Conservation (phyloP, 495 filamentous ascomycete genomes). For the Immersiella caudata region DNA sequence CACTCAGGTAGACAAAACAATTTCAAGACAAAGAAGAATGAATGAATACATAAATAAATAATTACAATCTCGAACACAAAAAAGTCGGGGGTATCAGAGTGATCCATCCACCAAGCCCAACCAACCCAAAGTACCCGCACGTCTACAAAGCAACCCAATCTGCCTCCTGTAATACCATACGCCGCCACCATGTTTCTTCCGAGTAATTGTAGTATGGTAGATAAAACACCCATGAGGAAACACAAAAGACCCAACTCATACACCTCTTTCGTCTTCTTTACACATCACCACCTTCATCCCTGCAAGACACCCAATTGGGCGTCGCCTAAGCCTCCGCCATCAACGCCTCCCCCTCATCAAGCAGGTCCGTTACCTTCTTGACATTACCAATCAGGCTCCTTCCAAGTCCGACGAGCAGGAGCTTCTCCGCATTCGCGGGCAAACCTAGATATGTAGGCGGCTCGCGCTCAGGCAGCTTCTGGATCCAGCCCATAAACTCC, state of each 20-base stretch:
- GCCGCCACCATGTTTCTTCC: background rate
- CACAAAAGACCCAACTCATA: background rate
- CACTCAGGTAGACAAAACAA: no score
- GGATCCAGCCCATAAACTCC: conserved; percentile 91
- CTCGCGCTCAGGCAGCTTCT: conserved; percentile 88
- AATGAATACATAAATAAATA: background rate
- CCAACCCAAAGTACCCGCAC: background rate
- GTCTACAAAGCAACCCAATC: background rate
- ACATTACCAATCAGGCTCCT: conserved; percentile 83
- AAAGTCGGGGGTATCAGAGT: conserved; percentile 17
- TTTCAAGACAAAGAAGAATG: background rate
- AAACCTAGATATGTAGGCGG: conserved; percentile 96
- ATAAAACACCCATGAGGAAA: background rate
- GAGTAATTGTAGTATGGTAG: background rate
- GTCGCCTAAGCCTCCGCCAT: conserved; percentile 62
- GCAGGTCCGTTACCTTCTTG: conserved; percentile 74
- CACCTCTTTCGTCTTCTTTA: background rate
- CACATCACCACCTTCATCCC: background rate
- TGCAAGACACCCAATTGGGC: background rate
- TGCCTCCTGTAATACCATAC: background rate
- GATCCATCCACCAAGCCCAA: background rate
- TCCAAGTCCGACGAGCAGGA: conserved; percentile 88
- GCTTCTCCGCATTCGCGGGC: conserved; percentile 94
- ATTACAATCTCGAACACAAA: conserved; percentile 8
- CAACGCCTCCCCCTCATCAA: conserved; percentile 93